Evolutionary conservation across 495 filamentous ascomycete species (phyloP), one percentile per base, ranked within the genome.

Genomic region (Cryomyces antarcticus): DNA sequence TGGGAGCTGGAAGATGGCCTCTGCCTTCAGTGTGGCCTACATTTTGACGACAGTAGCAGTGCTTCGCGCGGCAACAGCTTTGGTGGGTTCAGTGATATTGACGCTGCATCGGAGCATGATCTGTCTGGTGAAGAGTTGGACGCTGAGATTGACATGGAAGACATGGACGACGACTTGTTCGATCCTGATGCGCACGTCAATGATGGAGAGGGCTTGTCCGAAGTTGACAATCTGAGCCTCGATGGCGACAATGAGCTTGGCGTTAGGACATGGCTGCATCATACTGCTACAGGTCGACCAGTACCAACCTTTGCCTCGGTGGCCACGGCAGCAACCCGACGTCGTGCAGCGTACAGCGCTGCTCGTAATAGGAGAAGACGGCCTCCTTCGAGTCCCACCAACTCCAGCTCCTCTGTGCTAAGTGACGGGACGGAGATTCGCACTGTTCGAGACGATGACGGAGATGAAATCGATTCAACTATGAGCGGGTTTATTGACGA

Each of bases 1-100:
- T 81, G 73, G 73, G 78, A 83, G 55, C 61, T 82, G 7, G 72
- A 73, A 41, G 68, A 67, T 35, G 59, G 66, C 28, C 51, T 56
- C 5, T 83, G 78, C 45, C 44, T 45, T 30, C 60, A 62, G 5
- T 83, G 78, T 47, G 69, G 67, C 31, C 64, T 66, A 27, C 59
- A 55, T 9, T 59, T 63, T n/a, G 60, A 64, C 37, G 58, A 60
- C 2, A 63, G 61, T 10, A 63, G 51, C 29, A 42, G 49, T 31
- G 38, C 48, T 43, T 46, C 47, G 24, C 51, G 44, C 45, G 42
- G 31, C 24, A 41, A 54, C 24, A 54, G 49, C 44, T 56, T 56
- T 41, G 41, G 31, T 4, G 49, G 49, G 31, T 53, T 57, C 27
- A 57, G 54, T 29, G 56, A 57, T 38, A 52, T 54, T 37, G 56